A percentile compares a stretch with the other conserved stretches of the same genome.
Conservation (phyloP, 176 grass and related monocot species). For the Pontederia paniculata region DNA sequence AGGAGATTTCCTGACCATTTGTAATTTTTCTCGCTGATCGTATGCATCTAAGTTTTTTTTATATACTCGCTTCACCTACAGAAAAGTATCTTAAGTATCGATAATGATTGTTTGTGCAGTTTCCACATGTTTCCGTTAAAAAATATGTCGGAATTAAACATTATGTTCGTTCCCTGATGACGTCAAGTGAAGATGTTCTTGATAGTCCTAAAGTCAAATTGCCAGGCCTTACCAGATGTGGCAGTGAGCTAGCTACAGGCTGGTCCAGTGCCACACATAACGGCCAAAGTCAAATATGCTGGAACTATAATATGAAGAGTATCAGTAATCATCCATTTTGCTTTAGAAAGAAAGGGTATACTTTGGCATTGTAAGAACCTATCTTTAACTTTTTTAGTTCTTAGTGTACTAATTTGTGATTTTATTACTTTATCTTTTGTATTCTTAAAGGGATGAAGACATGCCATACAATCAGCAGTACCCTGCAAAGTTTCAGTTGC, state of each 20-base stretch:
- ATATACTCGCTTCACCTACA: too few species aligned
- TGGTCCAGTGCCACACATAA: constrained; percentile 46
- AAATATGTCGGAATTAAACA: constrained; percentile 4
- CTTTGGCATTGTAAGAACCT: constrained; percentile 32
- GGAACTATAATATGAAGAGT: constrained; percentile 20
- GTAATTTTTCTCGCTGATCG: constrained; percentile 9
- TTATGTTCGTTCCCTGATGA: neutral
- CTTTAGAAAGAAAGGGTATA: constrained; percentile 36
- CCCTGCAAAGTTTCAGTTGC: constrained; percentile 40
- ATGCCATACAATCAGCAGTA: constrained; percentile 24
- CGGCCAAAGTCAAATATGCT: constrained; percentile 52
- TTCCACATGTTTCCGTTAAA: constrained; percentile 9
- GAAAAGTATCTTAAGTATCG: neutral
- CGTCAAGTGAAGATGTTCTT: constrained; percentile 10
- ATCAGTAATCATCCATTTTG: constrained; percentile 40
- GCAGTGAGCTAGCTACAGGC: constrained; percentile 34
- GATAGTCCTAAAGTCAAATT: constrained; percentile 22
- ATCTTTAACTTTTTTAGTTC: neutral
- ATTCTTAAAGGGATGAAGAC: constrained; percentile 30
- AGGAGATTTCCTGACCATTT: neutral
- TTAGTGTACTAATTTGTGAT: constrained; percentile 12
- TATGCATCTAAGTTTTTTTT: constrained; percentile 19
- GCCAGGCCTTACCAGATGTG: constrained; percentile 53
- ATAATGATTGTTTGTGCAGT: neutral
- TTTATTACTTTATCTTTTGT: constrained; percentile 12